Percentiles rank a stretch among this genome's conserved stretches.
Conservation (phyloP, 768 basidiomycete genomes). For the Dacryopinax primogenitus region DNA sequence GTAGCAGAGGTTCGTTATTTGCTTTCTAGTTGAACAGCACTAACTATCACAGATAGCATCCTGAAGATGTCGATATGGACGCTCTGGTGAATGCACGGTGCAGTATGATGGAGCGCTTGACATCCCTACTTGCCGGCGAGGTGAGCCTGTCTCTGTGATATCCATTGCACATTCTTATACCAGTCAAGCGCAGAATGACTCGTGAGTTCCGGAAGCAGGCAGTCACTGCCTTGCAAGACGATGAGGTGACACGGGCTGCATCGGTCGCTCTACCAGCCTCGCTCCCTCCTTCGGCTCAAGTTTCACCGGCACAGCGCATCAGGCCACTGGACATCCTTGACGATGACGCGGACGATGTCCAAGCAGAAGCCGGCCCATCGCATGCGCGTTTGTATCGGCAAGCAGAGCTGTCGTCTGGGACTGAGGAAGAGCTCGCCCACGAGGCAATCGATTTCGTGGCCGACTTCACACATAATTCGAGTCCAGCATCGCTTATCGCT, state of each 20-base stretch:
- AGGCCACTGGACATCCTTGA: neutral
- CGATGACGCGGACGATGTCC: too few species aligned
- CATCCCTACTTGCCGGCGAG: neutral
- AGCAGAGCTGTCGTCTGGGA: too few species aligned
- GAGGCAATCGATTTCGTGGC: neutral
- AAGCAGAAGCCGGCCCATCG: too few species aligned
- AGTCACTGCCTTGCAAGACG: neutral
- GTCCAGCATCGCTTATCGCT: neutral
- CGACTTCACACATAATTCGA: neutral
- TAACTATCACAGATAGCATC: neutral
- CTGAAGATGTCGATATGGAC: neutral
- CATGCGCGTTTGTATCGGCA: too few species aligned
- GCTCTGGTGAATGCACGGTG: neutral
- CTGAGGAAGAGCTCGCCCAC: neutral
- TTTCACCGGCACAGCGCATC: neutral
- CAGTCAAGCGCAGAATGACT: neutral
- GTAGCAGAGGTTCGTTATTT: neutral
- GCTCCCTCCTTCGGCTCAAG: neutral
- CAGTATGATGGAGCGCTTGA: neutral
- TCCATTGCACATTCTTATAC: too few species aligned
- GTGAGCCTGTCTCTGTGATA: neutral
- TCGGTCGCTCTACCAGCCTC: neutral
- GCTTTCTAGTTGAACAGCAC: neutral
- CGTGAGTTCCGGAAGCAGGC: neutral
- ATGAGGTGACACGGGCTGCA: neutral